Percentiles rank a stretch among this genome's conserved stretches.
Conservation (phyloP, 768 basidiomycete genomes). For the Leucosporidium scottii region DNA sequence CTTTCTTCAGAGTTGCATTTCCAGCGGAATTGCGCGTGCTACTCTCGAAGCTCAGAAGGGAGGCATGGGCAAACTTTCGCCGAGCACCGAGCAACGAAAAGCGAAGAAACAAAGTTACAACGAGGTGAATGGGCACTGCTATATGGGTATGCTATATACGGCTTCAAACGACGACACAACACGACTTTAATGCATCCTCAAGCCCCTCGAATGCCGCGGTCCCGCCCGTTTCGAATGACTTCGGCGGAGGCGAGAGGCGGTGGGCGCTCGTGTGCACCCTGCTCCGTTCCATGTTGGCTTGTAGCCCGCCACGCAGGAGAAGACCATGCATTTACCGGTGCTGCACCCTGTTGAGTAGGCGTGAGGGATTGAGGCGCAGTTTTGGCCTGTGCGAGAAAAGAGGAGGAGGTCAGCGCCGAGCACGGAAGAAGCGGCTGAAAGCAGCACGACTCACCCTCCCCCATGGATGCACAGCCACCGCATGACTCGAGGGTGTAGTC, state of each 20-base stretch:
- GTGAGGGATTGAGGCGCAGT: not conserved
- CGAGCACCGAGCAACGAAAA: too few relatives aligned
- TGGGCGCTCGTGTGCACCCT: not conserved
- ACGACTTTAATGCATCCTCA: too few relatives aligned
- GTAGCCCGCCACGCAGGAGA: slow-evolving; percentile 5
- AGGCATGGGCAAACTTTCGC: too few relatives aligned
- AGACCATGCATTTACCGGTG: slow-evolving; percentile 9
- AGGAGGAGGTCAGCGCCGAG: not conserved
- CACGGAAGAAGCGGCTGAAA: not conserved
- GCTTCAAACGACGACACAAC: too few relatives aligned
- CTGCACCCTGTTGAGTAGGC: slow-evolving; percentile 1
- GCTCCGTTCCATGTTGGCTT: not conserved
- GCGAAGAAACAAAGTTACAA: too few relatives aligned
- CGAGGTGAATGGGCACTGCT: too few relatives aligned
- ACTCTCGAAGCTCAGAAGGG: too few relatives aligned
- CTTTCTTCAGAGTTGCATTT: too few relatives aligned
- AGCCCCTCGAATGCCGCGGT: too few relatives aligned
- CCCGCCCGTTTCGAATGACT: not conserved
- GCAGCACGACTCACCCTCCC: slow-evolving; percentile 8
- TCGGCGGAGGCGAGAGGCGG: not conserved
- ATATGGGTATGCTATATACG: too few relatives aligned
- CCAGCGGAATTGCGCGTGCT: too few relatives aligned
- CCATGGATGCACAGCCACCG: slow-evolving; percentile 19
- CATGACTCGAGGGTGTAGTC: slow-evolving; percentile 10
- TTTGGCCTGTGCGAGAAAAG: not conserved